Conservation (phyloP, 1,284 basidiomycete genomes). For the Leccinum solheimii region DNA sequence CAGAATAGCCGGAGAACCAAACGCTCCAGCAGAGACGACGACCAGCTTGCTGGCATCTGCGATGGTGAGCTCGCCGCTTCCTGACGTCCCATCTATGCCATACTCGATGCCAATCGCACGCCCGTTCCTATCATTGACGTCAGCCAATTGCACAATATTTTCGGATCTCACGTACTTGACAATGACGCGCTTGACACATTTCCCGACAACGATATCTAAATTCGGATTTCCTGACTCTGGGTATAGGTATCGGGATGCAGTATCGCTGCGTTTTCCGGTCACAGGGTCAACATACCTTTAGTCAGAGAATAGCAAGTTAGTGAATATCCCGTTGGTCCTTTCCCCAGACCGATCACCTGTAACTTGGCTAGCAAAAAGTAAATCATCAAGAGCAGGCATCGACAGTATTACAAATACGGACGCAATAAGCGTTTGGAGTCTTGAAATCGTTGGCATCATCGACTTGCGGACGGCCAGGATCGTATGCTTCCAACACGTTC, state of each 20-base stretch:
- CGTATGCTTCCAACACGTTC: not conserved
- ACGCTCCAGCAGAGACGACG: not conserved
- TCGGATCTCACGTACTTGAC: not conserved
- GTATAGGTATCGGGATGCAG: not conserved
- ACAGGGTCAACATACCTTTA: not conserved
- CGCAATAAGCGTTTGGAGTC: not conserved
- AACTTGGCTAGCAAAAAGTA: not conserved
- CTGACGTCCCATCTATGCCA: not conserved
- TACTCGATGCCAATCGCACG: not conserved
- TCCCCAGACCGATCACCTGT: not conserved
- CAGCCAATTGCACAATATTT: not conserved
- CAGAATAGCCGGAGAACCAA: not conserved
- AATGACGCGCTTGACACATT: not conserved
- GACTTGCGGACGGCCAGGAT: not conserved
- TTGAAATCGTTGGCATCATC: not conserved
- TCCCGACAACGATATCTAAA: not conserved
- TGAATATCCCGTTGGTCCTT: not conserved
- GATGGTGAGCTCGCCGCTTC: not conserved
- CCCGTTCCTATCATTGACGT: not conserved
- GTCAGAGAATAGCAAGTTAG: not conserved
- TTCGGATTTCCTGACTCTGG: not conserved
- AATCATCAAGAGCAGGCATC: not conserved
- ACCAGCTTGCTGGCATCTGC: not conserved
- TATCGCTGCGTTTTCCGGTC: not conserved
- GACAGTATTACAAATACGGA: not conserved